Evolutionary conservation across 2,329 filamentous ascomycete genomes (phyloP).

Genomic region (Albophoma yamanashiensis): DNA sequence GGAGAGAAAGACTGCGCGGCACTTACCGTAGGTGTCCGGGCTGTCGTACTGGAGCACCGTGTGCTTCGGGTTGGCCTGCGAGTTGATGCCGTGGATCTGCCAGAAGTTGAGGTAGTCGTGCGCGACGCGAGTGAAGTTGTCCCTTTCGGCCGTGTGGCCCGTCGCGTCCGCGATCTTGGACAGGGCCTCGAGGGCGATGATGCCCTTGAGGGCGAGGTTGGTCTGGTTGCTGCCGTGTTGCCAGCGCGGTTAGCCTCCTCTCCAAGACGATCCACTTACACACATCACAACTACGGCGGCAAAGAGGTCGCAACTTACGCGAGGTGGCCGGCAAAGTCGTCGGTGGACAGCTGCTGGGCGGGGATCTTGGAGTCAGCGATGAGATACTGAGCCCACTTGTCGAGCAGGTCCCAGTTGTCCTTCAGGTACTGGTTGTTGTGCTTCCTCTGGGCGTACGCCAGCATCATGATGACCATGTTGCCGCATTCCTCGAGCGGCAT

Average conservation of each 20-base stretch:
- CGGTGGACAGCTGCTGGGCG: conserved; percentile 67
- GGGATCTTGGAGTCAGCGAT: conserved; percentile 67
- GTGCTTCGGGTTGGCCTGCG: conserved; percentile 49
- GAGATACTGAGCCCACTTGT: conserved; percentile 70
- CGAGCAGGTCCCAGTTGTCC: conserved; percentile 60
- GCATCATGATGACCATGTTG: conserved; percentile 73
- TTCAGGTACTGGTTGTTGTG: conserved; percentile 44
- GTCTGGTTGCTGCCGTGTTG: conserved; percentile 48
- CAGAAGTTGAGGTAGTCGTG: conserved; percentile 62
- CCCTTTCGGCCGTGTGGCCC: conserved; percentile 43
- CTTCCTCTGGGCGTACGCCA: conserved; percentile 53
- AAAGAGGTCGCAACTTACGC: conserved; percentile 7
- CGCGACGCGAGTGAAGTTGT: conserved; percentile 52
- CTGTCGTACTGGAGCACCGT: conserved; percentile 72
- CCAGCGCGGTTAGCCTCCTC: neutral
- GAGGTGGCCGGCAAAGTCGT: conserved; percentile 69
- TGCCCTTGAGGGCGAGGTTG: conserved; percentile 74
- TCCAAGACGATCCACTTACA: neutral
- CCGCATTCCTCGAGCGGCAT: conserved; percentile 73
- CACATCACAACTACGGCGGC: neutral
- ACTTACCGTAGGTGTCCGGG: conserved; percentile 30
- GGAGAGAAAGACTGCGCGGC: neutral
- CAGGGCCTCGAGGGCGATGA: conserved; percentile 76
- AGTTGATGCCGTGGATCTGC: conserved; percentile 60
- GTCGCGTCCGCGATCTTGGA: conserved; percentile 55